A percentile compares a stretch with the other conserved stretches of the same genome.
Evolutionary conservation across 2,329 filamentous ascomycete species (phyloP).

Genomic region (Trichoderma arundinaceum): DNA sequence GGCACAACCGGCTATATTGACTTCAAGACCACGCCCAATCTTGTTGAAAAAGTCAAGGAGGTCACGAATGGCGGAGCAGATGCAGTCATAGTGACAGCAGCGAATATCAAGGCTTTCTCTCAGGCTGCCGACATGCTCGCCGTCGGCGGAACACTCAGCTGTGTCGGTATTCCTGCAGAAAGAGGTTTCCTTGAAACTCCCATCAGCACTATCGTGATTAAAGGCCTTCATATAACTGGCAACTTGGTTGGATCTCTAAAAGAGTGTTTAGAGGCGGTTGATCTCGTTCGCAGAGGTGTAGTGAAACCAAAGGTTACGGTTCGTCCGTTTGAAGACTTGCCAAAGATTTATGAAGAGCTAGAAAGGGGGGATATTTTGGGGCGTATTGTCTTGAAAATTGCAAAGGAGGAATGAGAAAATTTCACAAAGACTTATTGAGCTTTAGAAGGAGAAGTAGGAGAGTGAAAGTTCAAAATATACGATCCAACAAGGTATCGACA

Average conservation of each 20-base stretch:
- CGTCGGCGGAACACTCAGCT: conserved; percentile 33
- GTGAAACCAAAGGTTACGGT: conserved; percentile 32
- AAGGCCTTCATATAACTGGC: conserved; percentile 33
- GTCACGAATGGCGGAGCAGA: conserved; percentile 32
- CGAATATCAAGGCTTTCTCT: conserved; percentile 31
- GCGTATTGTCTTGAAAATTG: conserved; percentile 34
- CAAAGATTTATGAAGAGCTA: conserved; percentile 32
- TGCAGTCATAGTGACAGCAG: conserved; percentile 33
- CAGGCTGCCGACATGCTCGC: conserved; percentile 34
- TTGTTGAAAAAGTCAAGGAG: conserved; percentile 19
- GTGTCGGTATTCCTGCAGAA: conserved; percentile 33
- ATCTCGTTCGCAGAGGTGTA: conserved; percentile 32
- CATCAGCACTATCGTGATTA: conserved; percentile 34
- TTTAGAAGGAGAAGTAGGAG: neutral
- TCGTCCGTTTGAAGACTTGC: conserved; percentile 32
- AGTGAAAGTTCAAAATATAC: neutral
- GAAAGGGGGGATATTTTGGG: conserved; percentile 32
- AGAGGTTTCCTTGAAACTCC: conserved; percentile 32
- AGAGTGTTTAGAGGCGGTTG: conserved; percentile 33
- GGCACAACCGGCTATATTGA: conserved; percentile 31
- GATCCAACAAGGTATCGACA: neutral
- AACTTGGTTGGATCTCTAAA: conserved; percentile 35
- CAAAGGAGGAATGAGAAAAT: conserved; percentile 31
- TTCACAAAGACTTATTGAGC: neutral
- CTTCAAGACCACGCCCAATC: conserved; percentile 29